Base-by-base conservation (phyloP, 179 eudicot species). In the Amaranthus tricolor region DNA sequence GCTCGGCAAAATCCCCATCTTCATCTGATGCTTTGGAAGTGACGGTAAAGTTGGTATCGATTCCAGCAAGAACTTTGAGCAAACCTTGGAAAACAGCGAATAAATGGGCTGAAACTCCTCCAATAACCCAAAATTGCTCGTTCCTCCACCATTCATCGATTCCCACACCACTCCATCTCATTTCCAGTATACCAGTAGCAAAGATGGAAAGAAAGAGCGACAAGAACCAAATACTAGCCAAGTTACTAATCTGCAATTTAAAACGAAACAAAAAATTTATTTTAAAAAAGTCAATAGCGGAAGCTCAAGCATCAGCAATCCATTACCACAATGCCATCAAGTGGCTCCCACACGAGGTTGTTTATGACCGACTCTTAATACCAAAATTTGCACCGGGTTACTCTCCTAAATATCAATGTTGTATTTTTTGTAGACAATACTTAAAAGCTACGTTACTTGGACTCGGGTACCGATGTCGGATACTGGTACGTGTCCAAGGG, bases 81-180 rank as follows among this genome's bases (percentile, higher is more conserved):
- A 86, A 40, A 44, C 88, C 89, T 77, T 86, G 89, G 77, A 86
- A 86, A 12, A 86, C 87, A 0, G 86, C 89, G 20, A 86, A 86
- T 6, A 86, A 74, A 74, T 82, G 89, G 44, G 86, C 83, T 11
- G 89, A 84, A 51, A 81, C 85, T 7, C 89, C 89, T 68, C 86
- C 88, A 62, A 85, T 86, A 4, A 86, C 88, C 88, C 89, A 85
- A 79, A 86, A 86, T 70, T 86, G 89, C 76, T 86, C 89, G 17
- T 86, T 86, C 73, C 89, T 86, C 89, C 89, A 86, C 89, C 88
- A 84, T 60, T 82, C 86, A 43, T 84, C 88, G 47, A 84, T 78
- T 44, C 89, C 83, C 15, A 86, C 88, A 69, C 87, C 89, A 75
- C 87, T 86, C 89, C 89, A 86, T 80, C 87, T 80, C 86, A 86